phyloP scores from a whole-genome alignment of 176 grass and related monocot genomes.

The Elymus sibiricus region DNA sequence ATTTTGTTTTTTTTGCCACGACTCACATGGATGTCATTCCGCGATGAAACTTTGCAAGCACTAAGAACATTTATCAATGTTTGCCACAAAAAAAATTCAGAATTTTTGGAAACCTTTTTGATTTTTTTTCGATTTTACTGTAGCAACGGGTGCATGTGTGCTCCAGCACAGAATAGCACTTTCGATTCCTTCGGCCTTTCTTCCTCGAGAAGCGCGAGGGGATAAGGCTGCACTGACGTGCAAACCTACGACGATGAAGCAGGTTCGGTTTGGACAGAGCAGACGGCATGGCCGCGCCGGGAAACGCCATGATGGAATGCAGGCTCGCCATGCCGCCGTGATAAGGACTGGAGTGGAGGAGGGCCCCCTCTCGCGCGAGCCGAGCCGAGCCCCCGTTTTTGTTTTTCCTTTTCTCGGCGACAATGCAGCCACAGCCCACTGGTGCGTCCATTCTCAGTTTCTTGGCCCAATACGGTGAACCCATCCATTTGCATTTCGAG shows the following conservation, averaged over 20 bases:
- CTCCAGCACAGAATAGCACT: too few species aligned
- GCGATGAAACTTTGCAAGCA: too few species aligned
- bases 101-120: too few species aligned
- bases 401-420: background rate
- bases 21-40: too few species aligned
- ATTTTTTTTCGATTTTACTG: too few species aligned
- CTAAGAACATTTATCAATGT: too few species aligned
- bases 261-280: background rate
- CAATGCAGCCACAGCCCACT: background rate
- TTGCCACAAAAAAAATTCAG: too few species aligned
- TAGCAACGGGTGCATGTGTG: too few species aligned
- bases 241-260: conserved; percentile 8
- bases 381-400: background rate
- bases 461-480: conserved; percentile 11
- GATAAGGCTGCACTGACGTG: background rate
- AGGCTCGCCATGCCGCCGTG: conserved; percentile 26
- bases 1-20: too few species aligned
- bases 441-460: background rate
- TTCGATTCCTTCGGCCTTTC: background rate
- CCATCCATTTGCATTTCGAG: background rate
- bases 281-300: conserved; percentile 29
- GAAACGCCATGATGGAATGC: background rate
- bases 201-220: background rate
- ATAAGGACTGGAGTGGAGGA: background rate
- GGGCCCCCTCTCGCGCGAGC: background rate